Percentiles rank a stretch among this genome's conserved stretches.
These are phyloP conservation scores for Teratosphaeria pseudoeucalypti DNA, from an alignment of 2,329 filamentous ascomycete species.

Conservation along the genomic window DNA sequence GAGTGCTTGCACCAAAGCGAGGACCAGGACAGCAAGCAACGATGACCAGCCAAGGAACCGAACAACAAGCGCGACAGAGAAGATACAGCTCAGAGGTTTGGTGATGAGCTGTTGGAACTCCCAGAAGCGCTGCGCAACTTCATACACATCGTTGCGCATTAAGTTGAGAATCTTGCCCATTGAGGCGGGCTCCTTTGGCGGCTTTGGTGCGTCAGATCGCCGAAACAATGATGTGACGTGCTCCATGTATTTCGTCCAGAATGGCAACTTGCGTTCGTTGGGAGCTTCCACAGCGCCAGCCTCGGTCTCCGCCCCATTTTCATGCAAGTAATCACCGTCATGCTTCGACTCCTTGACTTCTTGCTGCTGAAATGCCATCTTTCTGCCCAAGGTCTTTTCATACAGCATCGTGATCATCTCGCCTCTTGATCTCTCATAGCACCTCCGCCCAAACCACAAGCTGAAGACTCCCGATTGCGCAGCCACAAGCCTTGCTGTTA, in stretches of 20 bases:
- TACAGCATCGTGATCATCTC: conserved; percentile 81
- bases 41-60: conserved; percentile 71
- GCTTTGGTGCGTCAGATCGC: conserved; percentile 12
- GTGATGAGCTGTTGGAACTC: conserved; percentile 68
- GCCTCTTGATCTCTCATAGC: conserved; percentile 73
- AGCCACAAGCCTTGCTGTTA: conserved; percentile 50
- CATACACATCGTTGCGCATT: conserved; percentile 70
- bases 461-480: conserved; percentile 58
- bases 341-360: conserved; percentile 2
- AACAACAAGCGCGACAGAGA: conserved; percentile 67
- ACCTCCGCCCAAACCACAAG: conserved; percentile 73
- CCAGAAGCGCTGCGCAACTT: conserved; percentile 75
- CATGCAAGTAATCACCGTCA: background rate
- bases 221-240: conserved; percentile 5
- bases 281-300: conserved; percentile 11
- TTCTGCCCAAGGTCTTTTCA: conserved; percentile 62
- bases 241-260: conserved; percentile 4
- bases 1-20: conserved; percentile 50
- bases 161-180: conserved; percentile 88
- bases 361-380: conserved; percentile 35
- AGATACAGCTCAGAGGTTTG: conserved; percentile 63
- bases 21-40: conserved; percentile 56
- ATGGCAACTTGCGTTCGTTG: conserved; percentile 1
- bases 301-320: conserved; percentile 10
- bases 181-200: conserved; percentile 52